Evolutionary conservation across 2,329 filamentous ascomycete species (phyloP).

Genomic region (Talaromyces sp.): DNA sequence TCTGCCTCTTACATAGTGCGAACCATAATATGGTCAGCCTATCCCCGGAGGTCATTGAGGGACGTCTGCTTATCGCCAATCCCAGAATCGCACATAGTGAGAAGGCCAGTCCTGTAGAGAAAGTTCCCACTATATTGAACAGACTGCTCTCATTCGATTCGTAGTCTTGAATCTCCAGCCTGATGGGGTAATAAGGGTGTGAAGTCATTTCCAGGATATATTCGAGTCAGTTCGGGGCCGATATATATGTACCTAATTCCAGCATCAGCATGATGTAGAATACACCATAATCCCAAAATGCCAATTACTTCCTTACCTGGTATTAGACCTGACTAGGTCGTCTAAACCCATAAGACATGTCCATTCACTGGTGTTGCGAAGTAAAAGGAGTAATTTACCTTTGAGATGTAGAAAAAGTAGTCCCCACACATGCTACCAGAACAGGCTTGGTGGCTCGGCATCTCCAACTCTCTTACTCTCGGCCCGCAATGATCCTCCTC

Average conservation of each 20-base stretch:
- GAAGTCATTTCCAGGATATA: conserved; percentile 11
- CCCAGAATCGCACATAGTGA: conserved; percentile 56
- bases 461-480: background rate
- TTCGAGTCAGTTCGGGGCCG: no score
- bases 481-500: conserved; percentile 1
- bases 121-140: conserved; percentile 54
- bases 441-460: conserved; percentile 6
- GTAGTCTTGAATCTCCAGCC: conserved; percentile 58
- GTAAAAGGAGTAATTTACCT: no score
- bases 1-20: conserved; percentile 54
- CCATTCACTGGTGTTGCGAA: no score
- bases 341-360: no score
- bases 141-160: conserved; percentile 61
- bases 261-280: background rate
- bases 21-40: conserved; percentile 67
- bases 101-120: conserved; percentile 51
- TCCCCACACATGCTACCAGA: background rate
- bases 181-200: conserved; percentile 69
- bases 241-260: background rate
- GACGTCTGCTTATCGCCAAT: conserved; percentile 50
- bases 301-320: no score
- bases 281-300: no score
- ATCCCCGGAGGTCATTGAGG: conserved; percentile 51
- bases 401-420: no score
- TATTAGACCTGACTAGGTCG: no score